Base-by-base conservation (phyloP, 768 basidiomycete genomes). In the Nevesoporus exiguus region DNA sequence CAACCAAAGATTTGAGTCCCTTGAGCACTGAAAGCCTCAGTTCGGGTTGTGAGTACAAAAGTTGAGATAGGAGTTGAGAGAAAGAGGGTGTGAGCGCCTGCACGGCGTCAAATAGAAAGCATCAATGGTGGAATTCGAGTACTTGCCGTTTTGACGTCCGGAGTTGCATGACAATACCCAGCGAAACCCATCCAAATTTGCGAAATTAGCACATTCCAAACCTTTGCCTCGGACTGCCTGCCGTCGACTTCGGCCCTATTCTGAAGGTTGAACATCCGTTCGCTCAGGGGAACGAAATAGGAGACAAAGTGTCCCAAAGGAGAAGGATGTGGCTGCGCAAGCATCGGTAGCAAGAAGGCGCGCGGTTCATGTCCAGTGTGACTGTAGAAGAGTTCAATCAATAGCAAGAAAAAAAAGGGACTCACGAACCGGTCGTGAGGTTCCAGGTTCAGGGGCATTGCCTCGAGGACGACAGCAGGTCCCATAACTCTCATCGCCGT, bases 111-210 rank as follows among this genome's bases (percentile, higher is more conserved):
- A 52, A 47, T 39, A 24, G 47, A 29, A 50, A n/a, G 27, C 17
- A 24, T 21, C 6, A 21, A 42, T 41, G 19, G 41, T 31, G 44
- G 21, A 15, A 36, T 22, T 33, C 1, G 15, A 50, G 36, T 25
- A 70, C 74, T 62, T 59, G 86, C 93, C 74, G 84, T 73, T 60
- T 80, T 75, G 37, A 97, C 73, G 69, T 98, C 90, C n/a, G 77
- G 63, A 13, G 90, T 79, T 24, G 84, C 84, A 66, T 86, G 84
- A 69, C 93, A 96, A 73, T 98, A 99, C 2, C 94, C 93, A 7
- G 84, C 83, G 37, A 98, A 80, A 24, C 95, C 91, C 24, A 83
- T 77, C 97, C 97, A 99, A 19, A 96, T 83, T 70, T 99, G 97
- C 10, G 87, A 85, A 22, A 98, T 85, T 42, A 98, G 80, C 11